Evolutionary conservation across 2,329 filamentous ascomycete genomes (phyloP), one percentile per base, ranked within the genome.

Genomic region (Cyclaneusma minus): DNA sequence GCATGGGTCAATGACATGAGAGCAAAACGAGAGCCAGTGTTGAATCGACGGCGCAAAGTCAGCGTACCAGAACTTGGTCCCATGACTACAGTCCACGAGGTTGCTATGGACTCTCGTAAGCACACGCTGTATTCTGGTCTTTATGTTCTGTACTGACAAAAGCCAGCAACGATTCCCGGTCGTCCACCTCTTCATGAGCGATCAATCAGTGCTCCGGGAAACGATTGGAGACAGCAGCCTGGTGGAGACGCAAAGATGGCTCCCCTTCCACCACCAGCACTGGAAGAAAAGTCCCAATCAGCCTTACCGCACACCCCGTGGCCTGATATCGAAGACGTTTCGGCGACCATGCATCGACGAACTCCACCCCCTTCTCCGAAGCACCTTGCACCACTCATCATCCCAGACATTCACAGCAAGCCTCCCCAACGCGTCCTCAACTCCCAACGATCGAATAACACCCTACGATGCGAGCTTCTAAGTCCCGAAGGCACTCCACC

Each of bases 41-140:
- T 68, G 30, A 57, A 51, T 25, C 56, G 69, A 34, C 60, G 71
- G 39, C 62, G 70, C 35, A 78, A 78, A 43, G 54, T 67, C 38
- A 75, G 65, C 47, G 63, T 73, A 9, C 64, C 68, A 7, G 73
- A 78, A 34, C 48, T 75, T 25, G 71, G 68, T 2, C 68, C 68
- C 17, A 73, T 76, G 70, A 74, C 70, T 4, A 76, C 71, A 2
- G 71, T 77, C 9, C 69, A 76, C 35, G 72, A 77, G 42, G 50
- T 63, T 25, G 48, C 68, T 27, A 76, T 78, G 69, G 73, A 79
- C 49, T 78, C 73, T 40, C 73, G 73, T 79, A 56, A 55, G 72
- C 56, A 27, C 15, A 12, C 7, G 18, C 14, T 23, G n/a, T 7
- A 11, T 11, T 24, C 8, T 24, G 9, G 12, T 24, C 7, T 13